These are phyloP conservation scores for Fusarium avenaceum DNA, from an alignment of 2,329 filamentous ascomycete genomes.

Conservation along the genomic window DNA sequence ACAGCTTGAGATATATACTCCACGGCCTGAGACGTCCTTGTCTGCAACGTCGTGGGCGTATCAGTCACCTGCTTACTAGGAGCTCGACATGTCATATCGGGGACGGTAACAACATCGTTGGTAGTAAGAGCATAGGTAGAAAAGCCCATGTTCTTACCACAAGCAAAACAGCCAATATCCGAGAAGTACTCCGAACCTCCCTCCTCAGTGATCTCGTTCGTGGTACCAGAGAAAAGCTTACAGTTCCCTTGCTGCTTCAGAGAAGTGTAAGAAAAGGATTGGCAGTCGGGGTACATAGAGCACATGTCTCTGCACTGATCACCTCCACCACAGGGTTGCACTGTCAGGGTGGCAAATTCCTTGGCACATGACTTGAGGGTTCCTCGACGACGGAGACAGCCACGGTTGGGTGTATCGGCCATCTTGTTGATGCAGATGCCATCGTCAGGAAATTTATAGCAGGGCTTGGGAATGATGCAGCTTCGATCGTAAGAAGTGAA, in stretches of 20 bases:
- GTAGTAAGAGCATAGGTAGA: not conserved
- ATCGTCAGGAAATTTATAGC: not conserved
- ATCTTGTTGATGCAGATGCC: constrained; percentile 20
- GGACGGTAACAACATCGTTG: not conserved
- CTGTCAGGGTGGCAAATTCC: not conserved
- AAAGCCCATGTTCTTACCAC: constrained; percentile 21
- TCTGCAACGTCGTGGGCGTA: not conserved
- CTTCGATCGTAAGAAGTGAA: constrained; percentile 15
- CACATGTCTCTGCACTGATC: constrained; percentile 16
- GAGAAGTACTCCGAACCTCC: constrained; percentile 10
- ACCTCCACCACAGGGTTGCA: constrained; percentile 7
- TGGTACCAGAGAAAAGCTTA: not conserved
- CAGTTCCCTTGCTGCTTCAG: constrained; percentile 2
- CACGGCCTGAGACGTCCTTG: not conserved
- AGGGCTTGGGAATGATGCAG: constrained; percentile 10
- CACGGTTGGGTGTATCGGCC: constrained; percentile 4
- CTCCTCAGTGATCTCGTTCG: not conserved
- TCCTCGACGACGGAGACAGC: constrained; percentile 2
- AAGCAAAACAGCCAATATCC: constrained; percentile 16
- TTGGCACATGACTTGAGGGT: constrained; percentile 17
- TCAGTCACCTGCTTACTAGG: not conserved
- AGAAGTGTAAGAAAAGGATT: constrained; percentile 8
- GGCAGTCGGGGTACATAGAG: constrained; percentile 12
- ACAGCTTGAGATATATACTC: not conserved
- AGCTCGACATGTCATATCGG: not conserved